These are phyloP conservation scores for Nothomitra cinnamomea DNA, from an alignment of 2,329 filamentous ascomycete species.

Conservation along the genomic window DNA sequence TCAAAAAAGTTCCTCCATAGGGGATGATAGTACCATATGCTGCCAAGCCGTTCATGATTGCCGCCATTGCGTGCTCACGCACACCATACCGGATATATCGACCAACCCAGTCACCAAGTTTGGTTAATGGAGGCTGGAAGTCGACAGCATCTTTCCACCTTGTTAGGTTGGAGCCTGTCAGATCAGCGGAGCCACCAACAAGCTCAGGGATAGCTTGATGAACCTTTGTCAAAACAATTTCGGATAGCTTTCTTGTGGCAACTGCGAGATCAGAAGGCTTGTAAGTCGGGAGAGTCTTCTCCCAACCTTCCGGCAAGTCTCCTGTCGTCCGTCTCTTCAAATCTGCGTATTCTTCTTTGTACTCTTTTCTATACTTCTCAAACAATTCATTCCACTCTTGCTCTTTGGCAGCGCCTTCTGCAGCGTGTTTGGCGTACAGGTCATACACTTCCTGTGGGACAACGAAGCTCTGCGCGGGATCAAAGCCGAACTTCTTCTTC, in stretches of 20 bases:
- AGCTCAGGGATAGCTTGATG: constrained; percentile 74
- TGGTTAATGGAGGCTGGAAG: constrained; percentile 80
- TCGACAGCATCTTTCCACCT: constrained; percentile 94
- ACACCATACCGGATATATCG: constrained; percentile 90
- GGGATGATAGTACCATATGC: constrained; percentile 93
- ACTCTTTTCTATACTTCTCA: constrained; percentile 64
- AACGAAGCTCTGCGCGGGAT: constrained; percentile 81
- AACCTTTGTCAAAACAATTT: constrained; percentile 81
- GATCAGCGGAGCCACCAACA: constrained; percentile 86
- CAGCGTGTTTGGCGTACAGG: constrained; percentile 65
- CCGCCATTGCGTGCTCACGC: constrained; percentile 82
- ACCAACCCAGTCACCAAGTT: constrained; percentile 76
- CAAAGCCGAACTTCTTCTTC: constrained; percentile 91
- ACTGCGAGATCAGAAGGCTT: constrained; percentile 69
- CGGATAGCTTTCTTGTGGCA: constrained; percentile 90
- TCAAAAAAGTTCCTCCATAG: constrained; percentile 91
- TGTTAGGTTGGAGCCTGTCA: constrained; percentile 98
- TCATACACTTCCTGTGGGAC: constrained; percentile 95
- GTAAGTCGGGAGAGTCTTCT: constrained; percentile 84
- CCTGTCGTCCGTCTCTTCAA: constrained; percentile 63
- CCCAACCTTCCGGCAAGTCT: constrained; percentile 88
- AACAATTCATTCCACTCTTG: constrained; percentile 91
- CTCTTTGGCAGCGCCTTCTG: constrained; percentile 76
- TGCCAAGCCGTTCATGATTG: constrained; percentile 85
- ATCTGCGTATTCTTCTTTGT: constrained; percentile 65